phyloP scores from a whole-genome alignment of 2,329 filamentous ascomycete genomes.

The Purpureocillium takamizusanense region DNA sequence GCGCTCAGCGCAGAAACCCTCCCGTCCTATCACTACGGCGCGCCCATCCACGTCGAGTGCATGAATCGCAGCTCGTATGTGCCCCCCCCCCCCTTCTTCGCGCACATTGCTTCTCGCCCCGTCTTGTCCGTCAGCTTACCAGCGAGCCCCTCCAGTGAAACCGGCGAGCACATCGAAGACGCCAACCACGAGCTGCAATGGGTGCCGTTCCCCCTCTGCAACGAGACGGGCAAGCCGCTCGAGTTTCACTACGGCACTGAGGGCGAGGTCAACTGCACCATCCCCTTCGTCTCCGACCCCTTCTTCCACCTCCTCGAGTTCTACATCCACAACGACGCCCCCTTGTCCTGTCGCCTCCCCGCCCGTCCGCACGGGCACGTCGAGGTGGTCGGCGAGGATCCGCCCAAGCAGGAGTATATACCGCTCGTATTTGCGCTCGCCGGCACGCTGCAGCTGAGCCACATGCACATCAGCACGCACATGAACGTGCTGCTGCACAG shows the following conservation, averaged over 20 bases:
- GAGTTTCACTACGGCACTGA: constrained; percentile 82
- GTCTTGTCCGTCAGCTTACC: neutral
- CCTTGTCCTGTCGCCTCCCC: constrained; percentile 82
- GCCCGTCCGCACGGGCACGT: constrained; percentile 56
- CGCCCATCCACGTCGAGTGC: constrained; percentile 60
- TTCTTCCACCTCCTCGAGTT: constrained; percentile 91
- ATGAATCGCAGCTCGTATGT: constrained; percentile 65
- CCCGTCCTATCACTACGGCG: constrained; percentile 58
- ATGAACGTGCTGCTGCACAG: constrained; percentile 82
- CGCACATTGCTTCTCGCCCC: neutral
- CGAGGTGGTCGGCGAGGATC: constrained; percentile 43
- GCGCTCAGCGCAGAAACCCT: constrained; percentile 24
- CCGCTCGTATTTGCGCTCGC: constrained; percentile 83
- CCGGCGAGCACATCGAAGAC: constrained; percentile 82
- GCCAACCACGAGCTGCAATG: constrained; percentile 77
- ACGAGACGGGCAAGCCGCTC: constrained; percentile 75
- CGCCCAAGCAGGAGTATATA: constrained; percentile 54
- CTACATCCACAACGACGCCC: constrained; percentile 95
- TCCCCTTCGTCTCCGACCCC: constrained; percentile 65
- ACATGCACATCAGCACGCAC: constrained; percentile 82
- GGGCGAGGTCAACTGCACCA: constrained; percentile 74
- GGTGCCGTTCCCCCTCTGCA: constrained; percentile 82
- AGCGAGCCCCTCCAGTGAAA: constrained; percentile 49
- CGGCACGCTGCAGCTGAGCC: constrained; percentile 78
- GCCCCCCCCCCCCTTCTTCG: neutral